Percentiles rank a stretch among this genome's conserved stretches.
Evolutionary conservation across 805 yeast genomes (phyloP).

Genomic region (Pichia californica): DNA sequence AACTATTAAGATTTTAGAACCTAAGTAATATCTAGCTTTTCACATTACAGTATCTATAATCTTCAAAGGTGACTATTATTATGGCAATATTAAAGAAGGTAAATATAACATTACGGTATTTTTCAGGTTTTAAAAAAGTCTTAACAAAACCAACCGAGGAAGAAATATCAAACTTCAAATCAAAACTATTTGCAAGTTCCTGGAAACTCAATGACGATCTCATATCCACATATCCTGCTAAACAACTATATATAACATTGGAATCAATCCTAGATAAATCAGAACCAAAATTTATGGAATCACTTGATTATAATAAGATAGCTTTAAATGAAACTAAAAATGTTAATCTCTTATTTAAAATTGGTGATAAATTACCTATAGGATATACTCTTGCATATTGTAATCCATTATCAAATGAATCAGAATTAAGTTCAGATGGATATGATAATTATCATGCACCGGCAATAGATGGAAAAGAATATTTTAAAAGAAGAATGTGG

Average conservation of each 20-base stretch:
- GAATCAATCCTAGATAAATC: slow-evolving; percentile 20
- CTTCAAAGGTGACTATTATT: too few species aligned
- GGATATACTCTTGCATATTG: slow-evolving; percentile 68
- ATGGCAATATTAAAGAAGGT: too few species aligned
- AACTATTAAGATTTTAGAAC: too few species aligned
- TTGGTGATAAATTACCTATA: slow-evolving; percentile 26
- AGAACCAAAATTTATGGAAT: slow-evolving; percentile 14
- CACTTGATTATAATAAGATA: neutral
- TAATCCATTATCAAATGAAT: slow-evolving; percentile 49
- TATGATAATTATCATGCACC: slow-evolving; percentile 79
- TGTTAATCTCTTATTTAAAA: slow-evolving; percentile 13
- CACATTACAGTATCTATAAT: too few species aligned
- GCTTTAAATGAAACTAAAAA: neutral
- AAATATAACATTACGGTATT: too few species aligned
- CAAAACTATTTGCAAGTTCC: slow-evolving; percentile 11
- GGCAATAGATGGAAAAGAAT: slow-evolving; percentile 16
- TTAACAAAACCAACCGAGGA: neutral
- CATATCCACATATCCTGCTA: slow-evolving; percentile 22
- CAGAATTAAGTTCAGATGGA: slow-evolving; percentile 59
- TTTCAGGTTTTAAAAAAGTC: neutral
- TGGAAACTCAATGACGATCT: slow-evolving; percentile 26
- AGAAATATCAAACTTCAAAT: slow-evolving; percentile 11
- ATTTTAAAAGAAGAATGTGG: slow-evolving; percentile 70
- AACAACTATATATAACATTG: slow-evolving; percentile 23
- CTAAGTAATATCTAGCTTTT: too few species aligned